These are phyloP conservation scores for Pichia nanzhaoensis DNA, from an alignment of 805 yeast species.

Conservation along the genomic window DNA sequence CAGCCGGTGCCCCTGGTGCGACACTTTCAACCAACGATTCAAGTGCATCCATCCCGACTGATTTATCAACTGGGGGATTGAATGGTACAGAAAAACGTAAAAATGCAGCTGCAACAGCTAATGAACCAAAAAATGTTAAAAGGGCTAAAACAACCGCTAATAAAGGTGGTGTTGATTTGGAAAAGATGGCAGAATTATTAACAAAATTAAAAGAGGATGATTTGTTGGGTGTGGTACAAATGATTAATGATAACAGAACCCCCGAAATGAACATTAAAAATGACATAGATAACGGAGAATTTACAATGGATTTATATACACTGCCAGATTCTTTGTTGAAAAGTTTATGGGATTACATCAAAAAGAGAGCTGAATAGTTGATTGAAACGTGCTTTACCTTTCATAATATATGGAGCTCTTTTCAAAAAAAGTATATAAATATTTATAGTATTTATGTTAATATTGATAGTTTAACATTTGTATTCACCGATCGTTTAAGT, in stretches of 20 bases:
- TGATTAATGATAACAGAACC: slow-evolving; percentile 94
- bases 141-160: slow-evolving; percentile 50
- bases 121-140: slow-evolving; percentile 38
- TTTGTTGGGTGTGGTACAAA: slow-evolving; percentile 88
- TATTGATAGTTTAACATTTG: too few species aligned
- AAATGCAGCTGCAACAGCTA: slow-evolving; percentile 16
- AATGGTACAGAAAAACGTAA: slow-evolving; percentile 22
- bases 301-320: slow-evolving; percentile 91
- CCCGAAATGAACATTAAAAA: slow-evolving; percentile 93
- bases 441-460: neutral
- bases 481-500: too few species aligned
- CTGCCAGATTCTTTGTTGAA: slow-evolving; percentile 85
- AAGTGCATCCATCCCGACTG: neutral
- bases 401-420: neutral
- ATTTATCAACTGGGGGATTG: slow-evolving; percentile 8
- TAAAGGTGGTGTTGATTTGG: slow-evolving; percentile 79
- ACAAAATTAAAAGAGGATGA: slow-evolving; percentile 90
- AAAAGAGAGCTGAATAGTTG: slow-evolving; percentile 44
- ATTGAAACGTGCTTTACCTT: neutral
- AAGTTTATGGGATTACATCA: slow-evolving; percentile 92
- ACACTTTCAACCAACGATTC: slow-evolving; percentile 11
- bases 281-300: slow-evolving; percentile 95
- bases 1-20: slow-evolving; percentile 14
- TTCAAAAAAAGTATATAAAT: neutral
- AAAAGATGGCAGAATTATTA: slow-evolving; percentile 81